A percentile compares a stretch with the other conserved stretches of the same genome.
These are phyloP conservation scores for Diplodia intermedia DNA, from an alignment of 2,329 filamentous ascomycete species.

Conservation along the genomic window DNA sequence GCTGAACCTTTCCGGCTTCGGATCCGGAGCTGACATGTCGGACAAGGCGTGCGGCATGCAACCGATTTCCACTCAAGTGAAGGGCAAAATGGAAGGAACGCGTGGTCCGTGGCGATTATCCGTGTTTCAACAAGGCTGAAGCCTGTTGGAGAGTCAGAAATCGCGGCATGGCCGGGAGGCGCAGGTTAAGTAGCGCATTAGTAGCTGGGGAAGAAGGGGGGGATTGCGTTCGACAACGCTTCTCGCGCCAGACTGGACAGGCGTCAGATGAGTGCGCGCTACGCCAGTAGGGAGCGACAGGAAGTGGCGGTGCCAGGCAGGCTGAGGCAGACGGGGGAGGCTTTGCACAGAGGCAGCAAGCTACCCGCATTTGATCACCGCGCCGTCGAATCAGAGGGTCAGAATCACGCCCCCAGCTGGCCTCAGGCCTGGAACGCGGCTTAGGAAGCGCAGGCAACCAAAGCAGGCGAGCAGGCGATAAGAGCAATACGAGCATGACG, in stretches of 20 bases:
- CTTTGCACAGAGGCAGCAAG: not conserved
- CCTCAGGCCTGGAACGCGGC: not conserved
- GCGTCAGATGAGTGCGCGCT: not conserved
- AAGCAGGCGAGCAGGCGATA: too few relatives aligned
- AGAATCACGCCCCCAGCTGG: not conserved
- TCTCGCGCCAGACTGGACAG: not conserved
- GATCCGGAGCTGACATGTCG: not conserved
- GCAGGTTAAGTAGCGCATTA: not conserved
- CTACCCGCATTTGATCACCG: constrained; percentile 2
- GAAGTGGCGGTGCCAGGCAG: not conserved
- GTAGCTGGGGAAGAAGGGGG: not conserved
- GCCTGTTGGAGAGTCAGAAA: not conserved
- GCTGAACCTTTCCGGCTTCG: too few relatives aligned
- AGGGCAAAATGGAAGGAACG: not conserved
- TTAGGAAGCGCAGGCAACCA: not conserved
- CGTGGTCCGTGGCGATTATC: constrained; percentile 6
- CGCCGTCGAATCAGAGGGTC: not conserved
- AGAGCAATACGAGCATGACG: not conserved
- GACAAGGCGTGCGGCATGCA: constrained; percentile 10
- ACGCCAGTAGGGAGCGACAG: not conserved
- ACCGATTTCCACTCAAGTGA: not conserved
- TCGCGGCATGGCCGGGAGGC: not conserved
- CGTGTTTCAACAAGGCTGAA: not conserved
- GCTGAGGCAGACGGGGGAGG: not conserved
- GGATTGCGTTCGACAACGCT: not conserved